Conservation (phyloP, 2,329 filamentous ascomycete species). For the Dactylellina sp. region DNA sequence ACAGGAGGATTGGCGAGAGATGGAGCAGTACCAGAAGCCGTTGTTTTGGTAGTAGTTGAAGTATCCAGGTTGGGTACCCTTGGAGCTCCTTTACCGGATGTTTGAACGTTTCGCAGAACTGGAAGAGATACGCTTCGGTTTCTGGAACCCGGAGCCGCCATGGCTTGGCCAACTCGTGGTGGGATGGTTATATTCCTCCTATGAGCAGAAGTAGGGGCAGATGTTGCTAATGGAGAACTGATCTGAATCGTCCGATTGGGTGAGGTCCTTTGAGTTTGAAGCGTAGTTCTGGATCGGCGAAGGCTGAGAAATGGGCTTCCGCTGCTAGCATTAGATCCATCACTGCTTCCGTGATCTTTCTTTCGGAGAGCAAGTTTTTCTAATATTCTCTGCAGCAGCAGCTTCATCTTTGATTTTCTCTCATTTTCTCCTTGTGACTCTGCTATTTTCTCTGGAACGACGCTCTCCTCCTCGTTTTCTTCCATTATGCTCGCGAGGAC, state of each 20-base stretch:
- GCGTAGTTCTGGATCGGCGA: not conserved
- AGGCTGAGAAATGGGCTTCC: not conserved
- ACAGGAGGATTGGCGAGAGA: too few species aligned
- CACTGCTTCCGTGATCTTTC: not conserved
- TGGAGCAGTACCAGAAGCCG: too few species aligned
- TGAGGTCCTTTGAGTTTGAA: not conserved
- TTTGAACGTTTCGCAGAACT: too few species aligned
- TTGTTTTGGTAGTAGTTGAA: too few species aligned
- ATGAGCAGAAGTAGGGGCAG: not conserved
- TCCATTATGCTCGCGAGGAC: slow-evolving; percentile 9
- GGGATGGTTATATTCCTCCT: not conserved
- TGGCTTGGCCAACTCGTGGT: not conserved
- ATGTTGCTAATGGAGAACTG: not conserved
- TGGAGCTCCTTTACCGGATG: too few species aligned
- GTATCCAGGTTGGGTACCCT: too few species aligned
- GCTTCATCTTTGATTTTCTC: slow-evolving; percentile 1
- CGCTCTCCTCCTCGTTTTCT: not conserved
- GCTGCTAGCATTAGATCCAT: not conserved
- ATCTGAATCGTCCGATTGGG: not conserved
- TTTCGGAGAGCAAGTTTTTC: not conserved
- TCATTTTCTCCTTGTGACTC: not conserved
- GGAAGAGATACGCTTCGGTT: too few species aligned
- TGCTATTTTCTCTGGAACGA: too few species aligned
- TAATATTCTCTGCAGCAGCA: not conserved
- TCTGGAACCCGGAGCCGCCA: not conserved